Percentiles rank a stretch among this genome's conserved stretches.
Conservation (phyloP, 2,329 filamentous ascomycete species). For the Pyricularia sp. region DNA sequence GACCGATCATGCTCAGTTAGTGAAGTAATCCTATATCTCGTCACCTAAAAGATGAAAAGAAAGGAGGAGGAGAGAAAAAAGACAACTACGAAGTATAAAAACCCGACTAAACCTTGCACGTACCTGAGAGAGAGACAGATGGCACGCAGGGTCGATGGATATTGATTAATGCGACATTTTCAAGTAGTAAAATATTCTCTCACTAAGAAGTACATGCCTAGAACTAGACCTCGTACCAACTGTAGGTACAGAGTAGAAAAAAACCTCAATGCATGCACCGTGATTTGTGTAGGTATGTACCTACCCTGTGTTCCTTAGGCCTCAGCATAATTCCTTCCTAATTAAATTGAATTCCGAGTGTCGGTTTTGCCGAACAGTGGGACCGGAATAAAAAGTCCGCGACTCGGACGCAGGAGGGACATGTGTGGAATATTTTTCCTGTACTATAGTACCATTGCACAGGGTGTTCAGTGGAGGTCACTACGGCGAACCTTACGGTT, state of each 20-base stretch:
- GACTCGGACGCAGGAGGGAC: background rate
- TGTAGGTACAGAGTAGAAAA: no score
- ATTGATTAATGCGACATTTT: background rate
- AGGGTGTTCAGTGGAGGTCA: background rate
- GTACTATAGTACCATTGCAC: background rate
- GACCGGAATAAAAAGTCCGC: background rate
- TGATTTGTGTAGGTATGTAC: background rate
- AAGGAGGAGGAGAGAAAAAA: no score
- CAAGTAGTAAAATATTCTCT: background rate
- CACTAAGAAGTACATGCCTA: no score
- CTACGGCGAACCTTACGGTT: background rate
- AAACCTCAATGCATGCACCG: background rate
- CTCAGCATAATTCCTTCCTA: background rate
- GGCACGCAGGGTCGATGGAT: background rate
- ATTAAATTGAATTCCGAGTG: background rate
- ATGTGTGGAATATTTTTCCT: background rate
- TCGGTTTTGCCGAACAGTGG: background rate
- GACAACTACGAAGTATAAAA: no score
- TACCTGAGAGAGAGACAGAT: background rate
- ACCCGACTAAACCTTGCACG: background rate
- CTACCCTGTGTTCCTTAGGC: no score
- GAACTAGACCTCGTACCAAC: no score
- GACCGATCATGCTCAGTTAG: no score
- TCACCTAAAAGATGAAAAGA: no score
- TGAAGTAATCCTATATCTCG: no score